These are phyloP conservation scores for Nicotiana benthamiana DNA, from an alignment of 257 asterid species.

Conservation along the genomic window DNA sequence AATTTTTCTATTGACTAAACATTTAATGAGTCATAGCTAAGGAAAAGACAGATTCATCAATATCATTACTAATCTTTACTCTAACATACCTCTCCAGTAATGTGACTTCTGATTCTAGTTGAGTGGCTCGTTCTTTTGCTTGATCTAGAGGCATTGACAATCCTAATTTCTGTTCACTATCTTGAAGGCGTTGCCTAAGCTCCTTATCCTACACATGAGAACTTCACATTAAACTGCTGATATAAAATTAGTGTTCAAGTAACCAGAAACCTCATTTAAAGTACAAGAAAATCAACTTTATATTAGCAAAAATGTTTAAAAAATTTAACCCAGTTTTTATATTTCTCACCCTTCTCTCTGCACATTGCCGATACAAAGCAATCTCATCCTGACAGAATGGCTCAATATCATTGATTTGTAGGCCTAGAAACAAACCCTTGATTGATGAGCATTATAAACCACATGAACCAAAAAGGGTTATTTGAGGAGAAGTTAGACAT, in stretches of 20 bases:
- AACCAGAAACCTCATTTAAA: not conserved
- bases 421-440: conserved; percentile 28
- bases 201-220: conserved; percentile 60
- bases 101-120: conserved; percentile 75
- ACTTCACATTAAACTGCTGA: not conserved
- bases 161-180: conserved; percentile 81
- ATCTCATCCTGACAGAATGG: conserved; percentile 61
- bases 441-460: not conserved
- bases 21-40: not conserved
- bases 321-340: not conserved
- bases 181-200: conserved; percentile 75
- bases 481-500: conserved; percentile 13
- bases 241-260: not conserved
- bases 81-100: conserved; percentile 62
- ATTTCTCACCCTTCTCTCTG: conserved; percentile 39
- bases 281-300: not conserved
- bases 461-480: not conserved
- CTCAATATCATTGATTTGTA: conserved; percentile 89
- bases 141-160: conserved; percentile 73
- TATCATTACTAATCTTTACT: not conserved
- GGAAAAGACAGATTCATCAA: not conserved
- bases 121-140: conserved; percentile 68
- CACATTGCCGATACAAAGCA: conserved; percentile 36
- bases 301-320: not conserved
- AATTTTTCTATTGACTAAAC: not conserved